Base-by-base conservation (phyloP, 2,329 filamentous ascomycete species). In the Aspergillus sergii region DNA sequence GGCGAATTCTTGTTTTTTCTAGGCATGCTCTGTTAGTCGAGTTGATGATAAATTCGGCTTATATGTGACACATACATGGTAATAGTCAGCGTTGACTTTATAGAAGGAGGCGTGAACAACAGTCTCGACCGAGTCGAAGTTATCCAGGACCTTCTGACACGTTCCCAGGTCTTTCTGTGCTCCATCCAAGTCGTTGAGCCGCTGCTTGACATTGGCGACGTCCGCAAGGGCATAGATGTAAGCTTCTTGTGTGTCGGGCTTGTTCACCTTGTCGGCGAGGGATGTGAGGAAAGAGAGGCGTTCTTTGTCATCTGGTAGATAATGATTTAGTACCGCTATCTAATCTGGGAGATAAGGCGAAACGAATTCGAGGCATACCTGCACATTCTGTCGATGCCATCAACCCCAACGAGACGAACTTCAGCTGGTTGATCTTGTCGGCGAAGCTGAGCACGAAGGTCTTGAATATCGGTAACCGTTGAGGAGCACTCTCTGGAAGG, bases 391-490 rank as follows among this genome's bases (percentile, higher is more conserved):
- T 88, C 59, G 93, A 93, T 53, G 95, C 92, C 80, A 91, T 92
- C 76, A 98, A 82, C 19, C 93, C 95, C 69, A 99, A 83, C 69
- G 92, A 90, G 69, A 99, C 95, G 70, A 98, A 90, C 86, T 97
- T 97, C 67, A 99, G 85, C 83, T 98, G 94, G 82, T 98, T 99
- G 85, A 99, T 97, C 86, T 96, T 97, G 78, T 97, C 94, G 69
- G 94, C 93, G 76, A 99, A 99, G 80, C 91, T 95, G 78, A 94
- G 88, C 79, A 99, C 91, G 83, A 99, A 99, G 72, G 89, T 89
- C 82, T 95, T 93, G 85, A 95, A 99, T 80, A 99, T 91, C 64
- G 89, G 84, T 82, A 99, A 87, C 75, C 94, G 90, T 82, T 96
- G 93, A 63, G 88, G 85, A 61, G 89, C 90, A 80, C 94, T 98